phyloP scores from a whole-genome alignment of 169 alveolate species.

The Condylostoma magnum region DNA sequence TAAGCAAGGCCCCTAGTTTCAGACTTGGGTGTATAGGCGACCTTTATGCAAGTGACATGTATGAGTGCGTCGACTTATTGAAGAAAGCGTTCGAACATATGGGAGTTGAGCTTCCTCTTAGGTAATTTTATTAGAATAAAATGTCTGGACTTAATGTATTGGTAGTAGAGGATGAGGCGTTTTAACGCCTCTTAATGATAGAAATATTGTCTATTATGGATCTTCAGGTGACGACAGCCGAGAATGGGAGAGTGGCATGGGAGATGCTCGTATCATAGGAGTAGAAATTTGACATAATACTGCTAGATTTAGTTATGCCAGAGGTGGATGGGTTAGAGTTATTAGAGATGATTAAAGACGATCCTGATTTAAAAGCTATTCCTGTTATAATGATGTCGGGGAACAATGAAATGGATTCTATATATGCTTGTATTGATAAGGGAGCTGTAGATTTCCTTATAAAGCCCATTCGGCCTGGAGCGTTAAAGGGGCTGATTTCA shows the following conservation, averaged over 20 bases:
- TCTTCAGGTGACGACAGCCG: conserved; percentile 44
- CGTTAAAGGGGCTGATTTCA: conserved; percentile 36
- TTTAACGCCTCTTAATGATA: conserved; percentile 9
- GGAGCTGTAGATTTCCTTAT: conserved; percentile 76
- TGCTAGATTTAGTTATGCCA: conserved; percentile 74
- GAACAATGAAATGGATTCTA: conserved; percentile 51
- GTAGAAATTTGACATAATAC: conserved; percentile 58
- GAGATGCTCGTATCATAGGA: conserved; percentile 48
- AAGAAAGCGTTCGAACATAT: conserved; percentile 23
- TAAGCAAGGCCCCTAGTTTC: conserved; percentile 56
- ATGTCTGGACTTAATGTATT: conserved; percentile 27
- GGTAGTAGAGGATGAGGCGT: conserved; percentile 32
- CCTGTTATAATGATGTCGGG: conserved; percentile 81
- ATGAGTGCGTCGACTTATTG: neutral
- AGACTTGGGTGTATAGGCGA: conserved; percentile 69
- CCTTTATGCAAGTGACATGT: conserved; percentile 40
- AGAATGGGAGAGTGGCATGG: conserved; percentile 62
- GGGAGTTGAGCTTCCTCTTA: conserved; percentile 24
- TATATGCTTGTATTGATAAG: conserved; percentile 48
- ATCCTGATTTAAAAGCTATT: conserved; percentile 46
- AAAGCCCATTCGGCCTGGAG: conserved; percentile 66
- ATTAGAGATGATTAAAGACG: conserved; percentile 44
- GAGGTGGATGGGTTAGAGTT: conserved; percentile 75
- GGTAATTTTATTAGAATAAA: too few species aligned
- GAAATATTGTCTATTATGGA: conserved; percentile 9